Evolutionary conservation across 208 protist species (phyloP), one percentile per base, ranked within the genome.

Genomic region (Vickermania ingenoplastis): DNA sequence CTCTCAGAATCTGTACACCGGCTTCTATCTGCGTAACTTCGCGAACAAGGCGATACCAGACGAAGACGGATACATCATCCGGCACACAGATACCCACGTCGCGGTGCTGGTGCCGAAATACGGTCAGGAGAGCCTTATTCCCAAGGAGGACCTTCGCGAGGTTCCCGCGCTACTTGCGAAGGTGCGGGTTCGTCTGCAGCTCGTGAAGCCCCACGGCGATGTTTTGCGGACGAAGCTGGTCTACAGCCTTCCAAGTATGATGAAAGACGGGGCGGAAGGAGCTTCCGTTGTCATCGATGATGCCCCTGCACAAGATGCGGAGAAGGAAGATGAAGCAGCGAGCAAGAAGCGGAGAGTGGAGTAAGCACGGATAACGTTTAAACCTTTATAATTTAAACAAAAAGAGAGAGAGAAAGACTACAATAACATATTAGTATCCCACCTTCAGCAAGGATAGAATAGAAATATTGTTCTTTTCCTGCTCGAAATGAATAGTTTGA

Each of bases 1-100:
- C 62, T 95, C 86, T 21, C 84, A 93, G 56, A 94, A 96, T 64
- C 71, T 97, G 27, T 95, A 91, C 72, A 95, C 88, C 23, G 88
- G 89, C 31, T 91, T 95, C 61, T 95, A 91, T 66, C 71, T 97
- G 31, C 75, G 83, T 30, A 87, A 82, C 69, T 88, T 90, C 50
- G 73, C 73, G n/a, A 53, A 75, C 41, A 76, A 86, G 22, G 55
- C 41, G n/a, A 86, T 93, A 52, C 81, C 79, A 3, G 63, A 83
- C 21, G 89, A 96, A 70, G 83, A 91, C 36, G 88, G 80, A 52
- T 94, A 94, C 57, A 79, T 94, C 17, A 80, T 91, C 53, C 81
- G 77, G 23, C 51, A 83, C 25, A 83, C 83, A 5, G 88, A 94
- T 41, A 85, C 88, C 2, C 75, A 94, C 58, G 74, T 94, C 2